Base-by-base conservation (phyloP, 805 yeast genomes). In the Metschnikowia lochheadii region DNA sequence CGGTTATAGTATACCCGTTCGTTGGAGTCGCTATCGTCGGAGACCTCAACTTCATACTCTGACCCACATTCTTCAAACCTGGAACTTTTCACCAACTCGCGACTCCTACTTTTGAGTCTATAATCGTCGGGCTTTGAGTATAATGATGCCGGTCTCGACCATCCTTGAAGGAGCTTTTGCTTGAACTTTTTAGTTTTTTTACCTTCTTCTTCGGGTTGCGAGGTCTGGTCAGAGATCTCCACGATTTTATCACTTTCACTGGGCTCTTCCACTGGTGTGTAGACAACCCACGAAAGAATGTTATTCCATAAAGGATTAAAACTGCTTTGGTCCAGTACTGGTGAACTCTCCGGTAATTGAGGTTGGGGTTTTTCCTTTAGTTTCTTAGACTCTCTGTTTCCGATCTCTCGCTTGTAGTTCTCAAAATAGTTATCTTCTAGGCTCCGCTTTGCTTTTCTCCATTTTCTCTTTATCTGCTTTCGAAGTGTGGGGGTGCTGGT, bases 301-400 rank as follows among this genome's bases (percentile, higher is more conserved):
- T 66, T 67, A 46, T 64, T 66, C 77, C 77, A 73, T 10, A 61
- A 49, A 3, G 76, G 76, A 48, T 65, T 65, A 48, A 70, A 71
- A 14, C 5, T 21, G 13, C 34, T 23, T 15, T 29, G 43, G 3
- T 7, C 34, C 21, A 14, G 34, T 10, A 17, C 32, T 4, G 15
- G 14, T 6, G 17, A 14, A 35, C 14, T 31, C 14, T 21, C 32
- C 0, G 32, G 32, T 10, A 13, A 10, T 31, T 39, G 41, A 17
- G 31, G 41, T 13, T 21, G 31, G 14, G 31, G n/a, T 13, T n/a
- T 14, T 2, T 33, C 23, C 26, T 10, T 42, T 5, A 14, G 17
- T 10, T 33, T 39, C 20, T 21, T 20, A 11, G 21, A 34, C 38
- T 44, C 46, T 20, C 49, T 43, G n/a, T 35, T 48, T 3, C 6